These are phyloP conservation scores for Pseudopithomyces chartarum DNA, from an alignment of 2,329 filamentous ascomycete species.

Conservation along the genomic window DNA sequence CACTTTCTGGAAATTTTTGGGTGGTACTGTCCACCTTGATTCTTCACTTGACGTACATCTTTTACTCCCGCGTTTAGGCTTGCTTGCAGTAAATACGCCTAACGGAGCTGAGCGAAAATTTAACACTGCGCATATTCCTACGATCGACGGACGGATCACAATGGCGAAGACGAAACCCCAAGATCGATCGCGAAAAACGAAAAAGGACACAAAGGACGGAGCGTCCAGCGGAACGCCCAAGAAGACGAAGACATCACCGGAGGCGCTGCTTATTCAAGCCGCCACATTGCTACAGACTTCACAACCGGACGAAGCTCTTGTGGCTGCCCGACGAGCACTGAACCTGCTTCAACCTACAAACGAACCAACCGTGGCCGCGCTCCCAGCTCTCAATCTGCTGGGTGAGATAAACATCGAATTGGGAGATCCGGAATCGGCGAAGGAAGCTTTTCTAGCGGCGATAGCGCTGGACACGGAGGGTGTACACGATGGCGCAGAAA, in stretches of 20 bases:
- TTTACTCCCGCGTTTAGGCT: not conserved
- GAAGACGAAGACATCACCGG: constrained; percentile 57
- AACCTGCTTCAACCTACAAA: constrained; percentile 49
- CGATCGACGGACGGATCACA: constrained; percentile 13
- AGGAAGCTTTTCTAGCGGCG: constrained; percentile 73
- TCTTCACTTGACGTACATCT: not conserved
- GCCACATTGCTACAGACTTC: constrained; percentile 62
- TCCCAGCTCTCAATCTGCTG: constrained; percentile 74
- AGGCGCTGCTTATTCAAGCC: constrained; percentile 62
- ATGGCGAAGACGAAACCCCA: constrained; percentile 61
- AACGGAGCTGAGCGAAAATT: constrained; percentile 6
- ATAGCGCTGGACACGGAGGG: constrained; percentile 79
- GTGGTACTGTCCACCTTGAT: constrained; percentile 3
- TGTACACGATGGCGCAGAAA: constrained; percentile 83
- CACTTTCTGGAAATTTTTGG: constrained; percentile 29
- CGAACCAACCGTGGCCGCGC: constrained; percentile 51
- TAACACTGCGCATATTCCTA: not conserved
- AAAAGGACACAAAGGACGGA: constrained; percentile 38
- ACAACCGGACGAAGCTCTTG: constrained; percentile 62
- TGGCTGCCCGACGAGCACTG: constrained; percentile 60
- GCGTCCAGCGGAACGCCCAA: constrained; percentile 50
- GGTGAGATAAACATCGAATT: constrained; percentile 83
- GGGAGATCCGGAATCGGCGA: constrained; percentile 78
- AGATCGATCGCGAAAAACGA: constrained; percentile 44
- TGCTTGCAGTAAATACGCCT: not conserved